A percentile compares a stretch with the other conserved stretches of the same genome.
phyloP scores from a whole-genome alignment of 352 stramenopile genomes.

The Plasmopara viticola region DNA sequence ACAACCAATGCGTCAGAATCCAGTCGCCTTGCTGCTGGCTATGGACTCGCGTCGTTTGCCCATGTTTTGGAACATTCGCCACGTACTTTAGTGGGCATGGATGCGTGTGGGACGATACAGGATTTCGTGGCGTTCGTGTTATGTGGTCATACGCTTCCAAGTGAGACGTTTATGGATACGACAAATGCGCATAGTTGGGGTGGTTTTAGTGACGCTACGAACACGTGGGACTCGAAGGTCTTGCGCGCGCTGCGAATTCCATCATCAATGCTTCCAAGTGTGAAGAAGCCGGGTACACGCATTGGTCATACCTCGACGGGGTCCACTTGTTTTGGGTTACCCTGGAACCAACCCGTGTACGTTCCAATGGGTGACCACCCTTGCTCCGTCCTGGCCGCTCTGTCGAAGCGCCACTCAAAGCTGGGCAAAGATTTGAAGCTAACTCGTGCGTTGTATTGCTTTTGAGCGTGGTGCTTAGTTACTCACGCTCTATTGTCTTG shows the following conservation, averaged over 20 bases:
- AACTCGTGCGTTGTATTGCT: slow-evolving; percentile 31
- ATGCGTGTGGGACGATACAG: slow-evolving; percentile 75
- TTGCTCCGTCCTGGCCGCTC: slow-evolving; percentile 56
- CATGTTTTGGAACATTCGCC: slow-evolving; percentile 38
- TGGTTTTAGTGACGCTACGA: slow-evolving; percentile 35
- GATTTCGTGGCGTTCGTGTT: slow-evolving; percentile 71
- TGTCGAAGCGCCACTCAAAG: slow-evolving; percentile 26
- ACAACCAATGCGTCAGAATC: slow-evolving; percentile 2
- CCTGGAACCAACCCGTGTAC: slow-evolving; percentile 30
- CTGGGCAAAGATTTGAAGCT: slow-evolving; percentile 23
- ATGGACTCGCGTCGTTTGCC: slow-evolving; percentile 64
- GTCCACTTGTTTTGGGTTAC: slow-evolving; percentile 29
- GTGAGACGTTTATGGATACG: slow-evolving; percentile 52
- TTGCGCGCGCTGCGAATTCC: slow-evolving; percentile 55
- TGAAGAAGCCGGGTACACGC: slow-evolving; percentile 44
- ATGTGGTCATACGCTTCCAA: slow-evolving; percentile 39
- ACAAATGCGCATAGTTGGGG: slow-evolving; percentile 79
- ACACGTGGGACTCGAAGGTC: slow-evolving; percentile 40
- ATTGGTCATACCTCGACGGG: slow-evolving; percentile 30
- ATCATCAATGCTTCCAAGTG: slow-evolving; percentile 45
- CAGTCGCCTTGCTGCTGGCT: slow-evolving; percentile 48
- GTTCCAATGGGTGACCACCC: slow-evolving; percentile 77
- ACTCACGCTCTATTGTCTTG: slow-evolving; percentile 6
- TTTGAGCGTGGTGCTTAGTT: slow-evolving; percentile 1
- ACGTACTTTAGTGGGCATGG: slow-evolving; percentile 36